Base-by-base conservation (phyloP, 129 eudicot species). In the Lactuca sativa region DNA sequence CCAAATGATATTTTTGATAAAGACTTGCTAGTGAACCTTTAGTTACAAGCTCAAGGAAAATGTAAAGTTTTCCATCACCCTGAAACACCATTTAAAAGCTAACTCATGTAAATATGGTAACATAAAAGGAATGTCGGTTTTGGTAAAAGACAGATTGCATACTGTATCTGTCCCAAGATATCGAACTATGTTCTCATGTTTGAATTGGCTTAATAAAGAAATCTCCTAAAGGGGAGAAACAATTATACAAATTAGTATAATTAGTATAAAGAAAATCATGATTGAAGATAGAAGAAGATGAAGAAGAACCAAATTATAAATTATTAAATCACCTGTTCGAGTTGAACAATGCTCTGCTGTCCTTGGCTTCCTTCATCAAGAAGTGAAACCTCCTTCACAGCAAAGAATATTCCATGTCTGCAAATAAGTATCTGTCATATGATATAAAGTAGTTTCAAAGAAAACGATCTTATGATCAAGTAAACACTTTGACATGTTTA, bases 331-430 rank as follows among this genome's bases (percentile, higher is more conserved):
- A 88, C 96, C 87, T 86, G 87, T 70, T 89, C 90, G 55, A 89
- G 90, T 57, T 81, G 88, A 58, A 16, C 70, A 57, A 89, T 69
- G 66, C 91, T 74, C 65, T 86, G 87, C 74, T 72, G 74, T 71
- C 88, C 90, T 69, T 82, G 81, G 70, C 79, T 78, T 31, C 87
- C 90, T 71, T 84, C 84, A n/a, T 79, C 86, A 75, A 75, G 83
- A 66, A 86, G 74, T 62, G 90, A 86, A 34, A 86, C 92, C 78
- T 89, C 96, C 82, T 89, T 89, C 43, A 89, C 96, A 51, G 96
- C 92, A 73, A 89, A 83, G 75, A 84, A 86, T 18, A 79, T 55
- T 30, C 92, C 96, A 69, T 77, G 76, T 52, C 96, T 89, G 96
- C 81, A 78, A 36, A 65, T 59, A 62, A 58, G 65, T 15, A 65